Base-by-base conservation (phyloP, 225 moss, liverwort and hornwort species). In the Sphagnum tenellum region DNA sequence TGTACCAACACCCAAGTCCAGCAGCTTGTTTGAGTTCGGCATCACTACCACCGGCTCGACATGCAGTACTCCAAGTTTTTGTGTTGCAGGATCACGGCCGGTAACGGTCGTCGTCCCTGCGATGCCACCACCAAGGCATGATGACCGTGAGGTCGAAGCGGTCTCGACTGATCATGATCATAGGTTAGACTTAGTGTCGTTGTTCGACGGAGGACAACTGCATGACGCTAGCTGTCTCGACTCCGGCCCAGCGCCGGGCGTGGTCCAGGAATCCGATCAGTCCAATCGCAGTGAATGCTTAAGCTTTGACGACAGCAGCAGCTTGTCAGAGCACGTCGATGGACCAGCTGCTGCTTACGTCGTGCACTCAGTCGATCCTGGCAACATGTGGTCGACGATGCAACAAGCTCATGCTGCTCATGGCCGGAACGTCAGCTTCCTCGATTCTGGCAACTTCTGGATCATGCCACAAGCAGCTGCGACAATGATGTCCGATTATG, bases 11-110 rank as follows among this genome's bases (percentile, higher is more conserved):
- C 80, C 78, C 81, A 81, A 85, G 51, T 75, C 81, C 29, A 29
- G 29, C 9, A 75, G 81, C 29, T 29, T 29, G 70, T 85, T 70
- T 85, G 84, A 85, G 84, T 85, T 81, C 2, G 73, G 74, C 65
- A 29, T 29, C 29, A 29, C 29, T 29, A 71, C 64, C 51, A 85
- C 67, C 62, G 29, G 29, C 29, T 81, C 73, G 81, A 81, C 84
- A 85, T 85, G 84, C 84, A 85, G 84, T 85, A 85, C 84, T 85
- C 84, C 84, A 85, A 85, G 84, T 85, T 81, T 85, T 73, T 81
- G 81, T 80, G 81, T 70, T 59, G 29, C 29, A 29, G 81, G 78
- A 76, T 81, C 78, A 81, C 29, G 29, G 29, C 84, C 81, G 72
- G 71, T 8, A 2, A 78, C 78, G 84, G 84, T 85, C 67, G 29